Evolutionary conservation across 495 filamentous ascomycete species (phyloP), one percentile per base, ranked within the genome.

Genomic region (Margaritispora aquatica): DNA sequence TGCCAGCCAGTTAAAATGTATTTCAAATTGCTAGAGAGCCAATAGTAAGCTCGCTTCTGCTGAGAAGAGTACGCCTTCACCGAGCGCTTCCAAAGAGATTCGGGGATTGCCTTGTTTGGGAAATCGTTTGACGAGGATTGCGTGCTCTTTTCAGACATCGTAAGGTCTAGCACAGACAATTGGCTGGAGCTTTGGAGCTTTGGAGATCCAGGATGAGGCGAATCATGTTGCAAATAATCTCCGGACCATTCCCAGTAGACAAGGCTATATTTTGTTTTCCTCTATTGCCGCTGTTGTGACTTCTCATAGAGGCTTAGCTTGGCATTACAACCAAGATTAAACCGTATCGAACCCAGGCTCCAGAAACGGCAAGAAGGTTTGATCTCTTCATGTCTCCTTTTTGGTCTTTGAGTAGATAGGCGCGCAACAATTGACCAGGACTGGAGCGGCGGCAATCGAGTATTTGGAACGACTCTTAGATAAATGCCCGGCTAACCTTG

Each of bases 161-260:
- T 13, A 34, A 34, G 13, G 5, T 13, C 29, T 34, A 31, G 24
- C 17, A 15, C 13, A 17, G 41, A 36, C 51, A 47, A 53, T 59
- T 59, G 57, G 57, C n/a, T n/a, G n/a, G n/a, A n/a, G n/a, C n/a
- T n/a, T n/a, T n/a, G n/a, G n/a, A n/a, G n/a, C n/a, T 22, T 15
- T 13, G 23, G 26, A n/a, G 17, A 13, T 54, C 49, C 26, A 44
- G 57, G 51, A 60, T 54, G 34, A 48, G 1, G 58, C n/a, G 47
- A 54, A 54, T 53, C 50, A 60, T 46, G 26, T 29, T n/a, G 47
- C 34, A 51, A 55, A 49, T 36, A 54, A 60, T 60, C 51, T 60
- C 58, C 58, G 58, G 36, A 20, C 36, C 49, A 59, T 4, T 58
- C 38, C 38, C 38, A 44, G 27, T 47, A 26, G 19, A 44, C 20